phyloP scores from a whole-genome alignment of 805 yeast species.

The Tetrapisispora fleetii region DNA sequence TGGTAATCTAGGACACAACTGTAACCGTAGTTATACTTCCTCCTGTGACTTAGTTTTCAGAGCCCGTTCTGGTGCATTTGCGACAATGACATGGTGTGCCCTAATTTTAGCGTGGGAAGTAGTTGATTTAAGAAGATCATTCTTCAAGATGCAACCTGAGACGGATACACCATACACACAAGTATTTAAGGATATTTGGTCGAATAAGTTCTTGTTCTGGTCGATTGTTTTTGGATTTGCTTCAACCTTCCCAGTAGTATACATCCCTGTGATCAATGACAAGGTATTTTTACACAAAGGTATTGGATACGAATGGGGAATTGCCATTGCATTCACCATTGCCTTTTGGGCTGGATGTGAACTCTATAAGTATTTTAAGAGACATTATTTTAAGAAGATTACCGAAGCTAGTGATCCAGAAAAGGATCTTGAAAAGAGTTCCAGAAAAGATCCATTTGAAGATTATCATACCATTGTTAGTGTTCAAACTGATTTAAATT shows the following conservation, averaged over 20 bases:
- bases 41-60: constrained; percentile 56
- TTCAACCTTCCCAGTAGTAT: constrained; percentile 71
- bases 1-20: constrained; percentile 54
- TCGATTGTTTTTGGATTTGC: constrained; percentile 61
- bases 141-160: constrained; percentile 62
- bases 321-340: constrained; percentile 50
- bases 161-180: constrained; percentile 50
- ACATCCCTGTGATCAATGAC: constrained; percentile 78
- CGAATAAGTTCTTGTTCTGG: constrained; percentile 72
- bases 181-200: constrained; percentile 56
- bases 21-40: constrained; percentile 43
- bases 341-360: constrained; percentile 55
- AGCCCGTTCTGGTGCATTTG: constrained; percentile 71
- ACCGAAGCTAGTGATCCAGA: constrained; percentile 47
- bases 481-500: constrained; percentile 18
- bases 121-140: constrained; percentile 57
- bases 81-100: constrained; percentile 81
- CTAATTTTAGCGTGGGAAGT: constrained; percentile 79
- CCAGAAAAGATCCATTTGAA: constrained; percentile 44
- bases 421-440: constrained; percentile 45
- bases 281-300: constrained; percentile 65
- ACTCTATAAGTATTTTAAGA: constrained; percentile 55
- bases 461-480: constrained; percentile 48
- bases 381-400: constrained; percentile 39
- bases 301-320: constrained; percentile 75